These are phyloP conservation scores for Tetrahymena thermophila DNA, from an alignment of 73 alveolate species.

Conservation along the genomic window DNA sequence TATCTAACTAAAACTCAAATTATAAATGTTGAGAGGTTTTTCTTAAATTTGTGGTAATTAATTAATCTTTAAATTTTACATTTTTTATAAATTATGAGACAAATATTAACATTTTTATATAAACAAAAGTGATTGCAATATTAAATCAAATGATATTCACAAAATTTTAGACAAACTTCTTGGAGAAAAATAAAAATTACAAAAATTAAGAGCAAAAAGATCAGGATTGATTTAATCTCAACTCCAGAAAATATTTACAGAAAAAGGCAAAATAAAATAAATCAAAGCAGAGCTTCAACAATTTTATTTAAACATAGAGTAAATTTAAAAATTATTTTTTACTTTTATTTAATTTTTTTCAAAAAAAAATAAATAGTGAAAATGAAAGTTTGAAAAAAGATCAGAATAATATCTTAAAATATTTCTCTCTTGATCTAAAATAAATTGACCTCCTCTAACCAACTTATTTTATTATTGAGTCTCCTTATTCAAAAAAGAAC, in stretches of 20 bases:
- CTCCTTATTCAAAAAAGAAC: background rate
- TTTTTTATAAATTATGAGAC: background rate
- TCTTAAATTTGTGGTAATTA: background rate
- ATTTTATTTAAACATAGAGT: background rate
- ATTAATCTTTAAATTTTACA: too few relatives aligned
- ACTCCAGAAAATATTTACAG: background rate
- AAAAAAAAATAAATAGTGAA: background rate
- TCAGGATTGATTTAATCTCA: background rate
- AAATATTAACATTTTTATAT: background rate
- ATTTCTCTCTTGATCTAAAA: background rate
- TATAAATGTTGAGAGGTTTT: background rate
- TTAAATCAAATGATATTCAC: background rate
- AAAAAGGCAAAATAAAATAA: background rate
- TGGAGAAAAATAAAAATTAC: background rate
- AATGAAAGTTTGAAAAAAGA: background rate
- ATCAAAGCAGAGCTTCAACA: background rate
- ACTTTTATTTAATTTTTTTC: background rate
- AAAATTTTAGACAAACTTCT: background rate
- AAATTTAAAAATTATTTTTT: background rate
- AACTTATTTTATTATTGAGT: background rate
- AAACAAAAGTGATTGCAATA: background rate
- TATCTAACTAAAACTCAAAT: background rate
- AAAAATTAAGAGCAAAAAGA: background rate
- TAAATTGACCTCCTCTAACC: background rate
- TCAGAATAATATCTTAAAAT: background rate